Evolutionary conservation across 805 yeast genomes (phyloP).

Genomic region (Starmerella davenportii): DNA sequence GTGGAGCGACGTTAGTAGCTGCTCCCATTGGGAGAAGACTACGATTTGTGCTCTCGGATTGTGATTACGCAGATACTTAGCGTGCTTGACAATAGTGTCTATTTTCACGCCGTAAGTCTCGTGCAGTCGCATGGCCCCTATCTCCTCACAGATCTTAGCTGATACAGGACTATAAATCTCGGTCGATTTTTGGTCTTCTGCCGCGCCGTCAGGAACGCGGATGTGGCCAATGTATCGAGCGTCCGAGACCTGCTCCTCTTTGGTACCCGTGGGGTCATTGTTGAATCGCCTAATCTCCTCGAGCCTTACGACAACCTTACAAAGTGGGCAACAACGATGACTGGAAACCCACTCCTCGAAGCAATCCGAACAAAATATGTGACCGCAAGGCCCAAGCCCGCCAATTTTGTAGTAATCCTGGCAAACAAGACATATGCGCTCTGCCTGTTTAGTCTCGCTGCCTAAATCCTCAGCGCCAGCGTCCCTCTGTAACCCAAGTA

Average conservation of each 20-base stretch:
- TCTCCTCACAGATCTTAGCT: slow-evolving; percentile 20
- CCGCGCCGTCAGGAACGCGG: background rate
- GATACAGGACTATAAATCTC: slow-evolving; percentile 19
- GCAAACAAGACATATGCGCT: slow-evolving; percentile 51
- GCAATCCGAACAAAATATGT: slow-evolving; percentile 72
- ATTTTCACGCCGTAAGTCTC: slow-evolving; percentile 67
- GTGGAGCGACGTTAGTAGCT: slow-evolving; percentile 46
- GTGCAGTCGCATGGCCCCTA: slow-evolving; percentile 26
- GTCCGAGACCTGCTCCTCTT: background rate
- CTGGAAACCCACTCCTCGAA: slow-evolving; percentile 51
- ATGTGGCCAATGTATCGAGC: background rate
- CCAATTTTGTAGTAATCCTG: slow-evolving; percentile 54
- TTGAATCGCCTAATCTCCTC: background rate
- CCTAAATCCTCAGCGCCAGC: background rate
- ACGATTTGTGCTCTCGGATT: slow-evolving; percentile 61
- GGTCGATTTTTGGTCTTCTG: slow-evolving; percentile 1
- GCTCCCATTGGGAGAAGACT: slow-evolving; percentile 79
- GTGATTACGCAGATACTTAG: slow-evolving; percentile 39
- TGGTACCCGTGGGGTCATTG: background rate
- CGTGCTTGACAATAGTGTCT: slow-evolving; percentile 61
- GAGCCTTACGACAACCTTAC: slow-evolving; percentile 31
- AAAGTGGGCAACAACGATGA: slow-evolving; percentile 57
- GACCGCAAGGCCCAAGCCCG: slow-evolving; percentile 77
- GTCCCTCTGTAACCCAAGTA: background rate
- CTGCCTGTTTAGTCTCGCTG: background rate